phyloP scores from a whole-genome alignment of 1,284 basidiomycete genomes.

The Boletus calvinii region DNA sequence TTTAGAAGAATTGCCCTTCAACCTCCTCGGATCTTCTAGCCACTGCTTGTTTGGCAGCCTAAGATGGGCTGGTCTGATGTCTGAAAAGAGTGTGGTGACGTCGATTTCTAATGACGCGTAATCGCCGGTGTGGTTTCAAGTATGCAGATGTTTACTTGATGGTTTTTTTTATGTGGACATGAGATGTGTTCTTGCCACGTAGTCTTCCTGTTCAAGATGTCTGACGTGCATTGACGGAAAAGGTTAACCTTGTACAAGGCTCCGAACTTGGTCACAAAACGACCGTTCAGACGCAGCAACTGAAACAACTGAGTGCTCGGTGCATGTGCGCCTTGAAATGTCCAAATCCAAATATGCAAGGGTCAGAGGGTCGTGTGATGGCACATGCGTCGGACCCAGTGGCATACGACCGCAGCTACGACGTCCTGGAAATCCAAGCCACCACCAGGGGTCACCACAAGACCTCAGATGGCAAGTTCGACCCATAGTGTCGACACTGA shows the following conservation, averaged over 20 bases:
- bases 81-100: neutral
- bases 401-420: constrained; percentile 1
- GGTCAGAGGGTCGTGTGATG: constrained; percentile 21
- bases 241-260: neutral
- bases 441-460: constrained; percentile 3
- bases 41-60: constrained; percentile 9
- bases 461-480: constrained; percentile 14
- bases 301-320: constrained; percentile 4
- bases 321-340: neutral
- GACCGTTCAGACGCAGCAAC: constrained; percentile 1
- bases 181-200: neutral
- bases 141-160: constrained; percentile 2
- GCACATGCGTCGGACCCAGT: neutral
- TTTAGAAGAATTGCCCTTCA: neutral
- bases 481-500: constrained; percentile 11
- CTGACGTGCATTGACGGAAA: neutral
- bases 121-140: constrained; percentile 27
- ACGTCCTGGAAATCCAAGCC: constrained; percentile 4
- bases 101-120: constrained; percentile 11
- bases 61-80: neutral
- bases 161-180: neutral
- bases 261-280: constrained; percentile 3
- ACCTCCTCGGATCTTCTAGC: constrained; percentile 8
- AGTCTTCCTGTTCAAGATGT: neutral
- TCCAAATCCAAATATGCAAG: constrained; percentile 11